Base-by-base conservation (phyloP, 768 basidiomycete species). In the Sarcodon aspratus region DNA sequence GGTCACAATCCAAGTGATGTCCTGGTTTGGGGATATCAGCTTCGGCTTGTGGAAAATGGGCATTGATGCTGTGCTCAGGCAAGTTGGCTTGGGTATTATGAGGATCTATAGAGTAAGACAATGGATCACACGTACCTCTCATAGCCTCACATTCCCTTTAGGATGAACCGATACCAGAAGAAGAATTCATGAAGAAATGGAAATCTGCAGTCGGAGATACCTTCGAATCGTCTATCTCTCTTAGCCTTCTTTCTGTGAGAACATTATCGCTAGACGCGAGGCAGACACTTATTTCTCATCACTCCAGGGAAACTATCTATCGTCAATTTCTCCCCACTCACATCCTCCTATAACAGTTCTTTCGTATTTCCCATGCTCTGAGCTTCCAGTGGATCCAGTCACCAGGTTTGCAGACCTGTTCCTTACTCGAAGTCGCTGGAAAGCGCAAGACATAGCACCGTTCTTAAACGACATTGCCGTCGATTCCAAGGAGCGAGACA, bases 351-450 rank as follows among this genome's bases (percentile, higher is more conserved):
- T 33, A 54, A 45, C 18, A 51, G 60, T 71, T 12, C 57, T 95
- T 33, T 77, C 66, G 11, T 92, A 91, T 66, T 89, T 94, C 60
- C 83, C 92, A 10, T 69, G 77, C 3, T 78, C 85, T 0, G 63
- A 67, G 1, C 79, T 98, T 21, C 87, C 94, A 1, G 62, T 76
- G 0, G 85, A 90, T 46, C 85, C 94, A 6, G 70, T 82, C 1
- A 75, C 79, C 7, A 82, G 95, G 12, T 98, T 98, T 66, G 63
- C 76, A 10, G 90, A 95, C 53, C 75, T 98, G 12, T 99, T 99
- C 71, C 70, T 89, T 36, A 85, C 83, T 8, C 79, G 83, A 6
- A 53, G 76, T 17, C 76, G 76, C 42, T 93, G 91, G 90, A 80
- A 74, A 57, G 75, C 72, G 6, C 80, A 85, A 10, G 90, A 94